Base-by-base conservation (phyloP, 1,139 yeast species). In the Kodamaea derodonti region DNA sequence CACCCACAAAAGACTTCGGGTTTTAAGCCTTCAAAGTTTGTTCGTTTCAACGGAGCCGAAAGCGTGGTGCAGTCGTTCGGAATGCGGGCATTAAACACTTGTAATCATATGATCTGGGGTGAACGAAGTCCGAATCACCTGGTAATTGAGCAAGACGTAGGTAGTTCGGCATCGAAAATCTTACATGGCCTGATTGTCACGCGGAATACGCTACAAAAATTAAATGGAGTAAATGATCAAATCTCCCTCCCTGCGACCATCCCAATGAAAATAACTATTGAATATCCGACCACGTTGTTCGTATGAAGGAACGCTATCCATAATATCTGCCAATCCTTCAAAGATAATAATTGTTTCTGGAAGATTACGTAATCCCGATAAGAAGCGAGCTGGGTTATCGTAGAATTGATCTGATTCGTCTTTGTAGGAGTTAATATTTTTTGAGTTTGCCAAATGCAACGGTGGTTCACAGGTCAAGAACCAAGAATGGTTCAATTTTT, bases 381-480 rank as follows among this genome's bases (percentile, higher is more conserved):
- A 44, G 49, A 81, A 90, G 12, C 35, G 39, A 1, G 46, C 39
- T 0, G 95, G 88, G 46, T 87, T 64, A 16, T 73, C 80, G 52
- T 84, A 90, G 46, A 94, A 84, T 39, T 62, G 65, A 53, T 92
- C 98, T 24, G 96, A 86, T 53, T 88, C 95, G 52, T 92, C 98
- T 54, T 76, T 65, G 51, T 92, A 94, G 0, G 43, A 36, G 0
- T 47, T 49, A 4, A 82, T 40, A 46, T 57, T 38, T 41, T 58
- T 34, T 27, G 28, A 2, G 35, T 47, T 37, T 16, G 41, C 37
- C 9, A 68, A 46, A 42, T 68, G 72, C 14, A 86, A 58, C 1
- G 98, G 98, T 0, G 98, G 99, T 42, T 87, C 95, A 55, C 99
- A 94, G 0, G 95, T 79, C 27, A 94, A 64, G 40, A 83, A 82